A percentile compares a stretch with the other conserved stretches of the same genome.
These are phyloP conservation scores for Gentiana macrophylla DNA, from an alignment of 257 asterid genomes.

Conservation along the genomic window DNA sequence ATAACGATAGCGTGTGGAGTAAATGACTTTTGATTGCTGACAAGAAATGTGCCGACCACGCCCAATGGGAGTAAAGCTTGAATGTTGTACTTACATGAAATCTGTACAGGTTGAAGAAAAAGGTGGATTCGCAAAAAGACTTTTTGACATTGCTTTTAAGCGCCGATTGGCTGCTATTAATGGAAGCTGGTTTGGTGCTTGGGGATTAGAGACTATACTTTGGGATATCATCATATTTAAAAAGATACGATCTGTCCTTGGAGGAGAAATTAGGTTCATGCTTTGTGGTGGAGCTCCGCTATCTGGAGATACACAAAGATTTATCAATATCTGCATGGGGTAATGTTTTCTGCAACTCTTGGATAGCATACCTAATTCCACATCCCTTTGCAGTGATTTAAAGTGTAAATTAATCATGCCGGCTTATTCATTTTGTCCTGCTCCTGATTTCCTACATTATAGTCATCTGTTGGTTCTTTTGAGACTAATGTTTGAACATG, in stretches of 20 bases:
- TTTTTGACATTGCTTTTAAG: constrained; percentile 54
- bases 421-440: neutral
- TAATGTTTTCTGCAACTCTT: constrained; percentile 23
- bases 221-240: constrained; percentile 67
- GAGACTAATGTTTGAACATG: constrained; percentile 1
- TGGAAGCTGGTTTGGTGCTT: constrained; percentile 92
- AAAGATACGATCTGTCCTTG: constrained; percentile 65
- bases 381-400: too few relatives aligned
- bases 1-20: too few relatives aligned
- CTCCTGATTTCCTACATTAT: constrained; percentile 7
- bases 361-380: too few relatives aligned
- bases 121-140: constrained; percentile 70
- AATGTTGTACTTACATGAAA: neutral
- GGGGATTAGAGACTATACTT: constrained; percentile 57
- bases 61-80: too few relatives aligned
- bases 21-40: too few relatives aligned
- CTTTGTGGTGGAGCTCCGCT: constrained; percentile 99
- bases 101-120: constrained; percentile 65
- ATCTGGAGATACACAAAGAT: constrained; percentile 85
- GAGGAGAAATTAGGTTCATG: constrained; percentile 84
- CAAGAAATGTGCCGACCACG: too few relatives aligned
- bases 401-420: neutral
- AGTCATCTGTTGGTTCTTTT: constrained; percentile 6
- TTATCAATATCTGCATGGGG: constrained; percentile 95
- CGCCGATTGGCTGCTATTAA: constrained; percentile 65